A percentile compares a stretch with the other conserved stretches of the same genome.
phyloP scores from a whole-genome alignment of 2,329 filamentous ascomycete species.

The Epicoccum nigrum region DNA sequence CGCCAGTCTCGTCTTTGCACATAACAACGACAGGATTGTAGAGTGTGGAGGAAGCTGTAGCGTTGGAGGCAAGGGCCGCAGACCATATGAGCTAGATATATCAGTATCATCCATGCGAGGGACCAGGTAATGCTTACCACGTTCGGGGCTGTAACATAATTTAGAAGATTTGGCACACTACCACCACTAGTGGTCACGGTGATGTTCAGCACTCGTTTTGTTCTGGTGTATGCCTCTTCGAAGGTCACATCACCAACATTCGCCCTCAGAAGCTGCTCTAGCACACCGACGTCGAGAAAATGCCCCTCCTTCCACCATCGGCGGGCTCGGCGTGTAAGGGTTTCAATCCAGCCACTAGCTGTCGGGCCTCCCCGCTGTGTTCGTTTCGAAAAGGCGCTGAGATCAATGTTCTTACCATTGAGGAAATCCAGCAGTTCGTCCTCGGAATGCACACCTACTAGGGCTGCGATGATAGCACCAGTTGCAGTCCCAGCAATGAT shows the following conservation, averaged over 20 bases:
- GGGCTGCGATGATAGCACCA: constrained; percentile 84
- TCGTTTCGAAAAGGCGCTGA: constrained; percentile 72
- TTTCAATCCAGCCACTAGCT: constrained; percentile 55
- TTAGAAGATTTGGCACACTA: constrained; percentile 82
- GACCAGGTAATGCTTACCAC: constrained; percentile 66
- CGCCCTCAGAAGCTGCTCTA: constrained; percentile 82
- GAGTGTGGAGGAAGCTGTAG: constrained; percentile 68
- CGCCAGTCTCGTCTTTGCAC: constrained; percentile 77
- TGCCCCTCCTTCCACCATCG: constrained; percentile 79
- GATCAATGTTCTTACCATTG: constrained; percentile 78
- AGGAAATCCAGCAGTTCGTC: constrained; percentile 81
- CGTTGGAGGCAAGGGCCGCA: constrained; percentile 77
- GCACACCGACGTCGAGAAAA: constrained; percentile 78
- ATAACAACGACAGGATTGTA: constrained; percentile 72
- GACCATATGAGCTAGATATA: constrained; percentile 73
- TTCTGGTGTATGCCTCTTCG: constrained; percentile 86
- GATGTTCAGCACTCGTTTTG: constrained; percentile 88
- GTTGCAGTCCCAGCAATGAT: constrained; percentile 93
- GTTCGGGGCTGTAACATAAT: constrained; percentile 91
- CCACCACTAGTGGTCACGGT: constrained; percentile 79
- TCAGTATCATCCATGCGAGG: constrained; percentile 15
- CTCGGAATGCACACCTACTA: constrained; percentile 86
- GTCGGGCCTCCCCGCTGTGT: constrained; percentile 27
- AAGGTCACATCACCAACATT: constrained; percentile 92
- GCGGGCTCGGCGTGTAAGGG: constrained; percentile 67